These are phyloP conservation scores for Usnea hakonensis DNA, from an alignment of 495 filamentous ascomycete genomes.

Conservation along the genomic window DNA sequence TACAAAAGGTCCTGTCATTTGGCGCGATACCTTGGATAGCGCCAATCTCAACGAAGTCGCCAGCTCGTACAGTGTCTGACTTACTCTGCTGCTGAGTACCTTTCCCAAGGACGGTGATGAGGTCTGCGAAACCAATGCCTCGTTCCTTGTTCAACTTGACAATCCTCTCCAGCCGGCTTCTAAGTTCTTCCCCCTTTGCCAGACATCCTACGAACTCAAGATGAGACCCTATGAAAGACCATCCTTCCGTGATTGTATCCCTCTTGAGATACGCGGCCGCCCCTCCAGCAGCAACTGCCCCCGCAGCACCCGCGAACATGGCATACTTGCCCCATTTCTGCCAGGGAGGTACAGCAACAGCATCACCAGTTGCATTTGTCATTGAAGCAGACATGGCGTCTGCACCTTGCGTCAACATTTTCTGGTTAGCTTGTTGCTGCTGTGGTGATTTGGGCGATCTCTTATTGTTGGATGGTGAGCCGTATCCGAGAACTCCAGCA, in stretches of 20 bases:
- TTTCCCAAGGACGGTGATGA: constrained; percentile 76
- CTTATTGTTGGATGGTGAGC: constrained; percentile 27
- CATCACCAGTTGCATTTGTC: constrained; percentile 37
- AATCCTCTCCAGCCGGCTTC: constrained; percentile 53
- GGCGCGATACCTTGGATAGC: constrained; percentile 34
- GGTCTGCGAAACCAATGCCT: constrained; percentile 63
- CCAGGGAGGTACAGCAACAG: constrained; percentile 51
- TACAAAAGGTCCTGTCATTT: constrained; percentile 70
- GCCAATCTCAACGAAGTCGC: constrained; percentile 28
- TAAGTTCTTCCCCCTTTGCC: constrained; percentile 66
- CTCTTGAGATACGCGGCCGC: constrained; percentile 80
- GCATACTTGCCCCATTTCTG: constrained; percentile 75
- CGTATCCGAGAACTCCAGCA: constrained; percentile 52
- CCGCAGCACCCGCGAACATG: constrained; percentile 72
- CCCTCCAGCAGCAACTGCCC: constrained; percentile 75
- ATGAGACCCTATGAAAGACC: constrained; percentile 78
- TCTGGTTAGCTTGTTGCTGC: constrained; percentile 22
- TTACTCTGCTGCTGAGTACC: constrained; percentile 36
- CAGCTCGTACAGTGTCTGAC: constrained; percentile 21
- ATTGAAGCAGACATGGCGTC: constrained; percentile 23
- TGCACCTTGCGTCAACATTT: constrained; percentile 18
- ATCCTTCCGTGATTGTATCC: constrained; percentile 63
- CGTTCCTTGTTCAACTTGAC: constrained; percentile 46
- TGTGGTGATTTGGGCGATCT: constrained; percentile 21
- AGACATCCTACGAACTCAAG: constrained; percentile 93